Base-by-base conservation (phyloP, 164 flowering plant species). In the Houttuynia cordata region DNA sequence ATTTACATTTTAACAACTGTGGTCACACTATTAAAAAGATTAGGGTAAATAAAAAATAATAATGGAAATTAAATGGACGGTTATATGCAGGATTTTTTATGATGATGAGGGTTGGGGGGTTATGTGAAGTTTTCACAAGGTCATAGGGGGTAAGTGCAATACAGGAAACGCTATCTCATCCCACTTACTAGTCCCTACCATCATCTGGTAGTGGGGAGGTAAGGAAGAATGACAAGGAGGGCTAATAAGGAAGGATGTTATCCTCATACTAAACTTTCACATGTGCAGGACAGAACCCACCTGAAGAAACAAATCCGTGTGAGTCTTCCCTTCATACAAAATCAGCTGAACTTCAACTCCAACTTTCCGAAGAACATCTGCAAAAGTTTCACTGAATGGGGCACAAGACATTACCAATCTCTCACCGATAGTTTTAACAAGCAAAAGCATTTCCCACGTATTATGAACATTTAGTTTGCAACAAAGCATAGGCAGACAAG, bases 261-360 rank as follows among this genome's bases (percentile, higher is more conserved):
- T n/a, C 56, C 21, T 3, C 23, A 54, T 23, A 15, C 15, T 23
- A 22, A 22, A 8, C 51, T 10, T 41, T 7, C 24, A 41, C 4
- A 56, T 23, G 1, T 57, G 13, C 41, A 37, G 47, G 3, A 24
- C 10, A 30, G 10, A 57, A 19, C 68, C 70, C 72, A 91, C 99
- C 68, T 94, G 99, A 60, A 94, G 75, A 79, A 91, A 87, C 77
- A 94, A 61, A 75, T 91, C 97, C 34, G 96, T 88, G 71, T 94
- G 99, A 47, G 88, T 85, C 72, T 94, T 94, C 23, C 96, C 96
- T 10, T 82, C 78, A 62, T 76, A 94, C 56, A 94, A 64, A 41
- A 87, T 68, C 40, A 89, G 63, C 51, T 85, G 82, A 57, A 85
- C 88, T 63, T 76, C 61, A 66, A 74, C 96, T 45, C 96, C 99